Conservation (phyloP, 345 rosid species). For the Hirschfeldia incana region DNA sequence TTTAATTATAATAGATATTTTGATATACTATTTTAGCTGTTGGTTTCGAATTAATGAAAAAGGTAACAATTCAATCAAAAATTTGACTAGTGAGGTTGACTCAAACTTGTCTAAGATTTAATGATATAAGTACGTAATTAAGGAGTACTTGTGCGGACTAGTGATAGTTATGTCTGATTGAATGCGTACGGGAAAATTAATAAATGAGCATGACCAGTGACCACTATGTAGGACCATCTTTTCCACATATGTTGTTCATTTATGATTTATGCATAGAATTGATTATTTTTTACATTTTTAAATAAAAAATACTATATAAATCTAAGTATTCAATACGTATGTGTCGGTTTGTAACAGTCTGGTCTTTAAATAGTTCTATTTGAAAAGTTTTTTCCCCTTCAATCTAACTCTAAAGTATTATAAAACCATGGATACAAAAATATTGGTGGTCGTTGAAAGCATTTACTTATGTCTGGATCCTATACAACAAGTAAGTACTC, state of each 20-base stretch:
- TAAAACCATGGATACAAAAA: neutral
- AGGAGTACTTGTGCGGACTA: constrained; percentile 6
- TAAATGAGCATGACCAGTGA: constrained; percentile 32
- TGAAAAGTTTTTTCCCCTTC: neutral
- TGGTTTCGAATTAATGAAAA: neutral
- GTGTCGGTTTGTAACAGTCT: constrained; percentile 30
- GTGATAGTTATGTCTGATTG: neutral
- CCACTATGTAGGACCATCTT: constrained; percentile 21
- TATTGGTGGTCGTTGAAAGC: constrained; percentile 9
- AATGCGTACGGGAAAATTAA: constrained; percentile 11
- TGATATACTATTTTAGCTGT: neutral
- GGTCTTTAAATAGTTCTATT: constrained; percentile 18
- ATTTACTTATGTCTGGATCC: constrained; percentile 1
- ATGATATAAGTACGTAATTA: neutral
- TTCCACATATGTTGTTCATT: constrained; percentile 22
- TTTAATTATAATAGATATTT: neutral
- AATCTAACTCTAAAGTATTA: neutral
- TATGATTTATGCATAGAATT: constrained; percentile 12
- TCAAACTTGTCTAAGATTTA: neutral
- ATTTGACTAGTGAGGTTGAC: neutral
- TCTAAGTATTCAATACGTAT: constrained; percentile 1
- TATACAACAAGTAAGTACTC: neutral
- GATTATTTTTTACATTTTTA: neutral
- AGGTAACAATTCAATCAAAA: neutral
- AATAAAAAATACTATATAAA: neutral